These are phyloP conservation scores for Botryobasidium botryosum DNA, from an alignment of 768 basidiomycete genomes.

Conservation along the genomic window DNA sequence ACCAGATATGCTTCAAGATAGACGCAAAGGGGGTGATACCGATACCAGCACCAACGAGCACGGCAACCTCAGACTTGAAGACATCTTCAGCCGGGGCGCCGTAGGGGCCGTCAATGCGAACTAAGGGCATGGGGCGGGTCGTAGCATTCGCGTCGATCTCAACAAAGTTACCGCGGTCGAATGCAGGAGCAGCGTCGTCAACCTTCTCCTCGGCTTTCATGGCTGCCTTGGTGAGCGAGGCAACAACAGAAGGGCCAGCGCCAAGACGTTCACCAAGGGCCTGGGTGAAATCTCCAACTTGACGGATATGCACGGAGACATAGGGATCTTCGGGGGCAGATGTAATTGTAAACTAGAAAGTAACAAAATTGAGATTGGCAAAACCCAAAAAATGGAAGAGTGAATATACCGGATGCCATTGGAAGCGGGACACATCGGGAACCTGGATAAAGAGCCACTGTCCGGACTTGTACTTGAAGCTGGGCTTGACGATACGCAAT, in stretches of 20 bases:
- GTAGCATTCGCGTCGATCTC: conserved; percentile 43
- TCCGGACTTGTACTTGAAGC: conserved; percentile 79
- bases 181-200: too few relatives aligned
- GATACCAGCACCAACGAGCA: conserved; percentile 89
- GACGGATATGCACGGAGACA: conserved; percentile 81
- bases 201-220: conserved; percentile 62
- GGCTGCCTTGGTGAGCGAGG: conserved; percentile 58
- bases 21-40: conserved; percentile 93
- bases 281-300: conserved; percentile 79
- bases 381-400: not conserved
- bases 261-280: conserved; percentile 77
- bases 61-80: conserved; percentile 67
- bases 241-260: conserved; percentile 58
- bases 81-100: conserved; percentile 89
- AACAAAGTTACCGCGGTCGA: conserved; percentile 55
- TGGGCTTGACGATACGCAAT: conserved; percentile 78
- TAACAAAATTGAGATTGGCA: not conserved
- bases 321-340: conserved; percentile 91
- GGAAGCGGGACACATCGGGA: conserved; percentile 64
- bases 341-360: conserved; percentile 74
- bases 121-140: conserved; percentile 41
- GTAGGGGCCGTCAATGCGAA: conserved; percentile 81
- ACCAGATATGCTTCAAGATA: conserved; percentile 93
- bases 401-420: conserved; percentile 89
- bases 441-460: conserved; percentile 87